Evolutionary conservation across 2,329 filamentous ascomycete genomes (phyloP).

Genomic region (Fusarium sp.): DNA sequence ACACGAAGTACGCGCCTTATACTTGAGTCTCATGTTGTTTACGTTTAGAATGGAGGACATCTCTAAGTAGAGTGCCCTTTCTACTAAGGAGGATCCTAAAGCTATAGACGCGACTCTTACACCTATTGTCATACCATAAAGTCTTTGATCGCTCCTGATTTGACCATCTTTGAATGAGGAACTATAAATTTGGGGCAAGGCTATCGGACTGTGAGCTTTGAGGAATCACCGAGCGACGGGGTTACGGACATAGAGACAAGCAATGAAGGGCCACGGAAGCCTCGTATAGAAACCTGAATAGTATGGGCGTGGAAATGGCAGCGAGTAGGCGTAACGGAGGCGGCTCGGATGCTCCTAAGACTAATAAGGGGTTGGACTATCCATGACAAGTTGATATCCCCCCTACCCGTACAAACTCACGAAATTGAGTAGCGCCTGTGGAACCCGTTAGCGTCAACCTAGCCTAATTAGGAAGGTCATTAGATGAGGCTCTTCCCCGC

Average conservation of each 20-base stretch:
- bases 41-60: fast-evolving
- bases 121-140: not conserved
- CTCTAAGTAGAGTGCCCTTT: fast-evolving
- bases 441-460: too few species aligned
- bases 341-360: fast-evolving
- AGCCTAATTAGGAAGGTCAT: too few species aligned
- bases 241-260: fast-evolving
- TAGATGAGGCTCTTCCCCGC: too few species aligned
- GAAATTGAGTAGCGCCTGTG: too few species aligned
- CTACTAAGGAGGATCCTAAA: fast-evolving
- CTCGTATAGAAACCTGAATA: not conserved
- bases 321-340: fast-evolving
- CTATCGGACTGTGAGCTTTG: not conserved
- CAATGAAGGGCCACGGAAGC: fast-evolving
- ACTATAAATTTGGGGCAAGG: not conserved
- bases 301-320: fast-evolving
- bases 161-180: not conserved
- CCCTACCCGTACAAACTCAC: too few species aligned
- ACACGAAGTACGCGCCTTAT: not conserved
- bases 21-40: fast-evolving
- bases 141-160: too few species aligned
- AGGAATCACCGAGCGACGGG: not conserved
- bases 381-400: not conserved
- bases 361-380: fast-evolving
- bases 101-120: too few species aligned